Evolutionary conservation across 2,329 filamentous ascomycete genomes (phyloP), one percentile per base, ranked within the genome.

Genomic region (Xylaria sp.): DNA sequence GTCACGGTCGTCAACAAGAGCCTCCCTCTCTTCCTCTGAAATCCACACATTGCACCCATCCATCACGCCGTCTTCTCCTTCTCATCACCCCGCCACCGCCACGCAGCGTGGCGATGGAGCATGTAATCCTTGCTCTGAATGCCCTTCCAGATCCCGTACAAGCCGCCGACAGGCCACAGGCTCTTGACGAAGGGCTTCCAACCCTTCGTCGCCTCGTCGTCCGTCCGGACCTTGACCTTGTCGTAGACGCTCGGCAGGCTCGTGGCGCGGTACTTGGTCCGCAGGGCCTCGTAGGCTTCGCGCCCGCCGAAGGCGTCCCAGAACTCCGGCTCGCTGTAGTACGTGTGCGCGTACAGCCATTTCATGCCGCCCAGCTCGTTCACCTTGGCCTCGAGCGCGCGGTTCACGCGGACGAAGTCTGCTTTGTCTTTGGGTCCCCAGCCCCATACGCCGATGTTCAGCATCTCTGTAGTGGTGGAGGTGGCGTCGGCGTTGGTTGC

Each of bases 291-390:
- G 78, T 94, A 93, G 85, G 85, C 88, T 23, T 77, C 75, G 52
- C 82, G 80, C 58, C 88, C 84, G 65, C 84, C 84, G 78, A 92
- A 92, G 61, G 89, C 83, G 41, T 81, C 75, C 90, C 90, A 92
- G 80, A 92, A 94, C 76, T 92, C 88, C 0, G 86, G 82, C 76
- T 92, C 87, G n/a, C 87, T 86, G 79, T 96, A 96, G 82, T 94
- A 97, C 0, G 92, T 91, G 76, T 95, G 92, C 2, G 93, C 93
- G 80, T 97, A 97, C 13, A 97, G 83, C 91, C 93, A 96, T 82
- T 97, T 97, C 83, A 92, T 88, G 2, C 93, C 94, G 56, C 90
- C 90, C 0, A 96, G 86, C 72, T 89, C 85, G 57, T 84, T 83
- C 3, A 94, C 87, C 76, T 91, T 91, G 23, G 83, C 81, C 81